Base-by-base conservation (phyloP, 2,329 filamentous ascomycete species). In the Fonsecaea erecta region DNA sequence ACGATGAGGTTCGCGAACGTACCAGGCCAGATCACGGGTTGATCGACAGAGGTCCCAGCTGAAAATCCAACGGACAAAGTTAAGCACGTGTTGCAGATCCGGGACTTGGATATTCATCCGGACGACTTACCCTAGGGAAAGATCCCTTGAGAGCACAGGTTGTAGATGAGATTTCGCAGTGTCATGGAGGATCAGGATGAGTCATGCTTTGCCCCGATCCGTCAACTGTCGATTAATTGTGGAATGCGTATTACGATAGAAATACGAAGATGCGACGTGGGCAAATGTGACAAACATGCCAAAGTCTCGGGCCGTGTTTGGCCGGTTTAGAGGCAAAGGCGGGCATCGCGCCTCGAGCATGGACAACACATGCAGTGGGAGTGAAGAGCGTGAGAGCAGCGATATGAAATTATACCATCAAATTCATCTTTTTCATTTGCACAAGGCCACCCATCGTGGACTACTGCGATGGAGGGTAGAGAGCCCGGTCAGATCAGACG, bases 361-460 rank as follows among this genome's bases (percentile, higher is more conserved):
- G n/a, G 18, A 12, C 24, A 21, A 24, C 5, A 14, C 18, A 5
- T 30, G 28, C 8, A 30, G 28, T 30, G 37, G 5, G 37, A 43
- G 37, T 4, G 37, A 26, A 24, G 18, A 48, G 21, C 37, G 26
- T 1, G 43, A 24, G 2, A 24, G 21, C 43, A 26, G 43, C 21
- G 14, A 24, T 14, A 16, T 21, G 4, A 24, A 24, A 4, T 21
- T 26, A 26, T 48, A 48, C 43, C 37, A 48, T 37, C 12, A 40
- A 24, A 56, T 37, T 56, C 53, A 37, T 56, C 37, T 28, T 26
- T 34, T 57, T 6, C 54, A 57, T 40, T 46, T 43, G 40, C 56
- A 46, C 40, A 24, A 48, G 43, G 43, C 43, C 43, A 12, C 21
- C 43, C 43, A 14, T 48, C 12, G 43, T 24, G 43, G 43, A 48